phyloP scores from a whole-genome alignment of 495 filamentous ascomycete species.

The Neurospora tetraspora region DNA sequence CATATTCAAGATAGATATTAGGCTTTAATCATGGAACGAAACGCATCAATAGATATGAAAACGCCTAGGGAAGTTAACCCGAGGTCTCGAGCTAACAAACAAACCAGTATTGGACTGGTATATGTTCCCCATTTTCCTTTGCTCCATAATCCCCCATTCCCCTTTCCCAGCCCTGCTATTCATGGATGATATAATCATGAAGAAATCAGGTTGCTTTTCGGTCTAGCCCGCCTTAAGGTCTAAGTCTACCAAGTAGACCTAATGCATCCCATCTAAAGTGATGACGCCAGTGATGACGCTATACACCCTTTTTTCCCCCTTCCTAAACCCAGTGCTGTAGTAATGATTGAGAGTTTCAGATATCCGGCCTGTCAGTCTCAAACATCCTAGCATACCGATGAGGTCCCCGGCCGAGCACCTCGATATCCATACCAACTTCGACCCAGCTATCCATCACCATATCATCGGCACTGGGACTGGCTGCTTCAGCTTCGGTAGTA shows the following conservation, averaged over 20 bases:
- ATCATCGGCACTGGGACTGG: neutral
- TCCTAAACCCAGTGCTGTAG: neutral
- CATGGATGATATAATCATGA: neutral
- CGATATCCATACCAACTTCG: constrained; percentile 34
- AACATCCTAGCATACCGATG: constrained; percentile 33
- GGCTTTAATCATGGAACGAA: no score
- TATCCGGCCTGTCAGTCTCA: neutral
- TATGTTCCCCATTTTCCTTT: no score
- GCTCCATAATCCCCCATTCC: no score
- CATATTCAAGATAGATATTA: no score
- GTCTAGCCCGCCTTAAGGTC: neutral
- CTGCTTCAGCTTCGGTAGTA: constrained; percentile 8
- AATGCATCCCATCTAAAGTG: neutral
- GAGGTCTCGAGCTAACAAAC: no score
- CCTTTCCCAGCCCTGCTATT: no score
- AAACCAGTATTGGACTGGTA: no score
- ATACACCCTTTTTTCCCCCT: neutral
- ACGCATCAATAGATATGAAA: no score
- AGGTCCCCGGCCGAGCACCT: constrained; percentile 26
- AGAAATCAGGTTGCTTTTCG: neutral
- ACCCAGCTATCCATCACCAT: constrained; percentile 26
- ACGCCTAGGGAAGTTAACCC: no score
- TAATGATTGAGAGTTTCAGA: neutral
- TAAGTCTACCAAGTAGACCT: neutral
- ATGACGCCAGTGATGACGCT: neutral